Percentiles rank a stretch among this genome's conserved stretches.
Conservation (phyloP, 208 protist species). For the Willaertia magna region DNA sequence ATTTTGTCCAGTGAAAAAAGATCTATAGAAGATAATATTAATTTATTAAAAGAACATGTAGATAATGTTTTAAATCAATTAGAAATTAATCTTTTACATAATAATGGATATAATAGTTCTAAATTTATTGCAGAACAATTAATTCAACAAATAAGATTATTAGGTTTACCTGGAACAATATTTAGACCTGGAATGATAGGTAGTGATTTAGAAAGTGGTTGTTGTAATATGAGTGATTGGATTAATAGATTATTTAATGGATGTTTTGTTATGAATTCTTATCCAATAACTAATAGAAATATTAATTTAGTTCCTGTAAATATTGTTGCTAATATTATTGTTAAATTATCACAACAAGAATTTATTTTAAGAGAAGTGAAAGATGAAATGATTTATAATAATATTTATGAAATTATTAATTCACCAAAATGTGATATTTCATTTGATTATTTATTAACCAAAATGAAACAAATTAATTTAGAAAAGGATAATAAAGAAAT, state of each 20-base stretch:
- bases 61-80: not conserved
- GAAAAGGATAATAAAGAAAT: no score
- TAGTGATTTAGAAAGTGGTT: not conserved
- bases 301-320: not conserved
- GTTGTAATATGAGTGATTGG: constrained; percentile 3
- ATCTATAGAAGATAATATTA: not conserved
- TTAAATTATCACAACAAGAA: not conserved
- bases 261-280: not conserved
- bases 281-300: not conserved
- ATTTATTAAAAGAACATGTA: not conserved
- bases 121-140: not conserved
- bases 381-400: no score
- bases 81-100: not conserved
- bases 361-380: no score
- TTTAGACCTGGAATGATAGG: constrained; percentile 12
- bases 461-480: no score
- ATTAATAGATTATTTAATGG: not conserved
- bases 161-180: not conserved
- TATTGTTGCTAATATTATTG: not conserved
- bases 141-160: not conserved
- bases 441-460: no score
- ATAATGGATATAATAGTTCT: not conserved
- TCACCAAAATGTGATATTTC: no score
- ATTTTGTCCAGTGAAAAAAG: not conserved
- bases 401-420: no score